These are phyloP conservation scores for Corrigiola litoralis DNA, from an alignment of 179 eudicot species.

Conservation along the genomic window DNA sequence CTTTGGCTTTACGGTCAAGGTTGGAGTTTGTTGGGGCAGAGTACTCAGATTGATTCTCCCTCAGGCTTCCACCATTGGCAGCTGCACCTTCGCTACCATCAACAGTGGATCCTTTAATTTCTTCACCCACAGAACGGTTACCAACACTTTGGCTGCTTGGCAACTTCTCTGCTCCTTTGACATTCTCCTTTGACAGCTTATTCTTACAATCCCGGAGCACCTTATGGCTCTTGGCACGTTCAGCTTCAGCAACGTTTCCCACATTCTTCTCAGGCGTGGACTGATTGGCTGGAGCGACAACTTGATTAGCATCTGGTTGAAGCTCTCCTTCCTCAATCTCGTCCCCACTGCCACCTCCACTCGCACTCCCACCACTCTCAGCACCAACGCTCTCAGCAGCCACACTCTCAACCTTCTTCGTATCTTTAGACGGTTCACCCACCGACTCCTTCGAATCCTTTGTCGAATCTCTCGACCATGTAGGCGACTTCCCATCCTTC, in stretches of 20 bases:
- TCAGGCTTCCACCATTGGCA: conserved; percentile 24
- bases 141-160: conserved; percentile 19
- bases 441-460: conserved; percentile 71
- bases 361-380: conserved; percentile 45
- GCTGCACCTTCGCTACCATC: conserved; percentile 24
- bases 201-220: conserved; percentile 14
- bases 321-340: conserved; percentile 98
- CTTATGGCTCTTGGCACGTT: conserved; percentile 12
- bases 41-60: conserved; percentile 19
- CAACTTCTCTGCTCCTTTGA: conserved; percentile 23
- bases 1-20: conserved; percentile 19
- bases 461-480: conserved; percentile 55
- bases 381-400: conserved; percentile 43
- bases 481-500: conserved; percentile 64
- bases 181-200: conserved; percentile 24
- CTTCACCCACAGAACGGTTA: conserved; percentile 25
- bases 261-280: conserved; percentile 16
- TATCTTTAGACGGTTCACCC: conserved; percentile 57
- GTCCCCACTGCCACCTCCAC: conserved; percentile 35
- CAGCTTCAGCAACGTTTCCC: conserved; percentile 26
- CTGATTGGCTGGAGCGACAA: conserved; percentile 23
- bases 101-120: conserved; percentile 17
- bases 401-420: conserved; percentile 50
- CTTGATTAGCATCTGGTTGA: conserved; percentile 56
- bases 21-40: conserved; percentile 18